Evolutionary conservation across 768 basidiomycete genomes (phyloP), one percentile per base, ranked within the genome.

Genomic region (Rhodotorula sphaerocarpa): DNA sequence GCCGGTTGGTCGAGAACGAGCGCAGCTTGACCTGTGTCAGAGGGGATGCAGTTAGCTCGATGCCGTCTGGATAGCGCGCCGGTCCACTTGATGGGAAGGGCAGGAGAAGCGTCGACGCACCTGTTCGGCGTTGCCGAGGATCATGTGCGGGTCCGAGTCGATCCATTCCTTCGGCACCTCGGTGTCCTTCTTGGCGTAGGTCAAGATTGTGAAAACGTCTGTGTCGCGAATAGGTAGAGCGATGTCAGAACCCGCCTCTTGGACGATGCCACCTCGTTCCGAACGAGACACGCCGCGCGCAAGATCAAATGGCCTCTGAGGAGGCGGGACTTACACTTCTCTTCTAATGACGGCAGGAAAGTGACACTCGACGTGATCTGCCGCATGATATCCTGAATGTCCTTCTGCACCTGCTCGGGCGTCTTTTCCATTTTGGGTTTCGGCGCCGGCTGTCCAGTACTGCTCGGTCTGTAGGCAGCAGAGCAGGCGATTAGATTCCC

Each of bases 281-380:
- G n/a, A n/a, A n/a, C n/a, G n/a, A n/a, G n/a, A n/a, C n/a, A n/a
- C n/a, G n/a, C n/a, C n/a, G n/a, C n/a, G n/a, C n/a, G n/a, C n/a
- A n/a, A n/a, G n/a, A n/a, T n/a, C n/a, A n/a, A n/a, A n/a, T n/a
- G n/a, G n/a, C n/a, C n/a, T n/a, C n/a, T n/a, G n/a, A n/a, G n/a
- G n/a, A n/a, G n/a, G n/a, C 9, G 36, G 79, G 77, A 76, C 78
- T 58, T 48, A 78, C 78, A 79, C 44, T 75, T 74, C 75, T 96
- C 90, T 69, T 93, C 86, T 57, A 99, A 86, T 66, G 91, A 87
- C 0, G 95, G 95, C 62, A 99, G 79, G 77, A 95, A 97, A 15
- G 95, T 95, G 64, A 93, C 90, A 75, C 88, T 90, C 45, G 88
- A 88, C 44, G 95, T 90, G 72, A 99, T 97, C 75, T 99, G 95